Evolutionary conservation across 2,329 filamentous ascomycete species (phyloP).

Genomic region (Xylaria hypoxylon): DNA sequence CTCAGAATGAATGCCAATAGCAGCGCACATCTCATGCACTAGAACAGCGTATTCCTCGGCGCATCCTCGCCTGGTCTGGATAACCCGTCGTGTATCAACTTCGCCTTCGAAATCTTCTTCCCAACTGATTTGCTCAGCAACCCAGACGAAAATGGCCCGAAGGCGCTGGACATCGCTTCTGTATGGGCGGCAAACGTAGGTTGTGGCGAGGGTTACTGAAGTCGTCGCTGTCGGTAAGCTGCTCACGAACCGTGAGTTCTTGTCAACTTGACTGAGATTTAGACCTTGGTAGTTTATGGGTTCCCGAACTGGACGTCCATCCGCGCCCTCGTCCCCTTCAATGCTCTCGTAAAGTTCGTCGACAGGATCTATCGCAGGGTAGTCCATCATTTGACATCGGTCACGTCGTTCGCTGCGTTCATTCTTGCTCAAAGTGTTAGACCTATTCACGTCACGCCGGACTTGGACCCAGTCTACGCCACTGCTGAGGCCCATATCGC

Average conservation of each 20-base stretch:
- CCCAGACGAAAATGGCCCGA: slow-evolving; percentile 96
- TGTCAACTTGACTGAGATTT: slow-evolving; percentile 90
- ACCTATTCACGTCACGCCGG: slow-evolving; percentile 92
- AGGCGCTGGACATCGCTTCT: slow-evolving; percentile 92
- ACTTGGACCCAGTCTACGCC: slow-evolving; percentile 96
- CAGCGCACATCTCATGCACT: slow-evolving; percentile 92
- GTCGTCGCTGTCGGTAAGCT: slow-evolving; percentile 85
- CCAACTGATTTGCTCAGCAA: slow-evolving; percentile 94
- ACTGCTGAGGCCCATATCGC: slow-evolving; percentile 75
- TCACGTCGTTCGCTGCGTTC: slow-evolving; percentile 88
- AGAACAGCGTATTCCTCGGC: slow-evolving; percentile 90
- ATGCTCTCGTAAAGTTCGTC: slow-evolving; percentile 87
- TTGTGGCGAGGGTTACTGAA: slow-evolving; percentile 84
- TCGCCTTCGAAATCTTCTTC: slow-evolving; percentile 93
- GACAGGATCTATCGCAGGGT: slow-evolving; percentile 87
- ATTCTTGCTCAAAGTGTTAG: slow-evolving; percentile 90
- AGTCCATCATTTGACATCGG: slow-evolving; percentile 93
- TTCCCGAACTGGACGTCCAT: slow-evolving; percentile 84
- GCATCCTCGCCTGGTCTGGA: slow-evolving; percentile 85
- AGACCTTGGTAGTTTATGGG: slow-evolving; percentile 83
- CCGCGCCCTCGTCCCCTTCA: slow-evolving; percentile 89
- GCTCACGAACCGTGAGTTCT: slow-evolving; percentile 91
- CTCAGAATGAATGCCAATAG: slow-evolving; percentile 89
- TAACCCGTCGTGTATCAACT: slow-evolving; percentile 83
- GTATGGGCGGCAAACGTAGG: slow-evolving; percentile 93